Evolutionary conservation across 352 stramenopile species (phyloP), one percentile per base, ranked within the genome.

Genomic region (Globisporangium paddicum): DNA sequence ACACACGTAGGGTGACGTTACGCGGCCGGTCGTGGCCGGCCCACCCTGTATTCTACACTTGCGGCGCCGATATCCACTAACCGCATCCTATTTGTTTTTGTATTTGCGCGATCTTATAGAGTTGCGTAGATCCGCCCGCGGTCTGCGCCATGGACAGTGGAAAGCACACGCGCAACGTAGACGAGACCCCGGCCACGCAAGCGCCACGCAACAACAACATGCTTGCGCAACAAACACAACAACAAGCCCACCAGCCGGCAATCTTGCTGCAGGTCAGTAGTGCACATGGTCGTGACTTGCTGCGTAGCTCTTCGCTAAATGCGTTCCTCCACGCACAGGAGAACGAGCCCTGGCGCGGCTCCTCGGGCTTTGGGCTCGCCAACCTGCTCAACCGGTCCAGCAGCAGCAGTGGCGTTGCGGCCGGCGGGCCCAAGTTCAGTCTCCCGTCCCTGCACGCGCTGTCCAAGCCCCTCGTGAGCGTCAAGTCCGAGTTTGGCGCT

Each of bases 361-460:
- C 80, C 8, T 81, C 75, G 13, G 74, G 78, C 37, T 94, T 94
- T 55, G 82, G 82, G 26, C 74, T 94, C 58, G 85, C 85, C 28
- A 90, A 87, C 61, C 85, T 94, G 52, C 72, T 94, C 48, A 92
- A 94, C 57, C 79, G 79, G 13, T 75, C 64, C 5, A 41, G 44
- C 65, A 62, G n/a, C 45, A 34, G 34, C 38, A 37, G 6, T 56
- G 49, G 8, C 14, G 16, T 18, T 19, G 28, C 8, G 16, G 25
- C 16, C 37, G 23, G 13, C 26, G 25, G 45, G 50, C 77, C 80
- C 11, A 82, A 70, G 58, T 87, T 93, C 64, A 93, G 69, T 42
- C 69, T 95, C 32, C 85, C 85, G 40, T 84, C 85, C 46, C 71
- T 95, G 21, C 82, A 91, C 66, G 73, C 79, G 59, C 92, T 88